phyloP scores from a whole-genome alignment of 1,284 basidiomycete species.

The Ustilago crameri region DNA sequence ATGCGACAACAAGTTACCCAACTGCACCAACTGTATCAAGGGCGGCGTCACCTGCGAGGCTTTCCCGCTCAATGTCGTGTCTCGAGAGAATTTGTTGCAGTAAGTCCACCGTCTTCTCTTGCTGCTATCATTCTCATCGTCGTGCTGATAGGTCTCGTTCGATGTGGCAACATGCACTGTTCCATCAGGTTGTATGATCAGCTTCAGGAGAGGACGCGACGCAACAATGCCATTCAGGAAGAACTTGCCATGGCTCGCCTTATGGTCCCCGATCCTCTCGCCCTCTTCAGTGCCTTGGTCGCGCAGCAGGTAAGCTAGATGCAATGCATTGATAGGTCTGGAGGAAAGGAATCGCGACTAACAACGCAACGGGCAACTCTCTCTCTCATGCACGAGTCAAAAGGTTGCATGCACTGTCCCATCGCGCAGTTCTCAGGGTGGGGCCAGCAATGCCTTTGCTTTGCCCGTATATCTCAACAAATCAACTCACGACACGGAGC shows the following conservation, averaged over 20 bases:
- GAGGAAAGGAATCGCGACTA: too few relatives aligned
- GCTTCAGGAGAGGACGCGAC: conserved; percentile 25
- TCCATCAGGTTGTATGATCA: conserved; percentile 16
- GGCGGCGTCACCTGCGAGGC: conserved; percentile 37
- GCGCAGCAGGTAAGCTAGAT: conserved; percentile 16
- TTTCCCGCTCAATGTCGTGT: conserved; percentile 23
- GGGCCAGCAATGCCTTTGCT: background rate
- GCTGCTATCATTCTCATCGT: background rate
- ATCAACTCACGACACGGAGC: background rate
- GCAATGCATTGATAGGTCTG: too few relatives aligned
- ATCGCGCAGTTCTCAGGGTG: background rate
- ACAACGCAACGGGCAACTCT: too few relatives aligned
- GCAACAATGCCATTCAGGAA: conserved; percentile 19
- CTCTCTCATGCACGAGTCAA: background rate
- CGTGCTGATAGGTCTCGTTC: background rate
- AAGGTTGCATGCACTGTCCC: background rate
- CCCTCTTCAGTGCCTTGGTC: conserved; percentile 19
- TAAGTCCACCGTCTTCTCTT: conserved; percentile 9
- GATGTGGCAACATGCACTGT: background rate
- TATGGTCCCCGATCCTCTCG: conserved; percentile 16
- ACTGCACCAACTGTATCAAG: conserved; percentile 46
- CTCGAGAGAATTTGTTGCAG: conserved; percentile 40
- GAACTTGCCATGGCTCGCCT: conserved; percentile 23
- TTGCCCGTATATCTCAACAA: background rate
- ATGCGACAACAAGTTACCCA: conserved; percentile 41